phyloP scores from a whole-genome alignment of 2,329 filamentous ascomycete genomes.

The Talaromyces rugulosus region DNA sequence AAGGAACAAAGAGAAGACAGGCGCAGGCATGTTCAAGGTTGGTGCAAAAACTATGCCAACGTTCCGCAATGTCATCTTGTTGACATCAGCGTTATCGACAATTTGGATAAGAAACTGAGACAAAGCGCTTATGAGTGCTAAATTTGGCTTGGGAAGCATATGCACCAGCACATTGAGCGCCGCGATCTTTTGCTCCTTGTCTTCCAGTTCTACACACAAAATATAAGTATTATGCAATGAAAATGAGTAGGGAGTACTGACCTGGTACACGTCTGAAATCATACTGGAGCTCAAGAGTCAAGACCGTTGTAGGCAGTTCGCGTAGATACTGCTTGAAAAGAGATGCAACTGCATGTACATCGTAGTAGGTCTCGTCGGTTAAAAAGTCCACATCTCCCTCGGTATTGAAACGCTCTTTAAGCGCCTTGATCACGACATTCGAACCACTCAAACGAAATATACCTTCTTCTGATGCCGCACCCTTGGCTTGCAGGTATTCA shows the following conservation, averaged over 20 bases:
- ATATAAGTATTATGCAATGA: background rate
- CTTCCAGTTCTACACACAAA: conserved; percentile 58
- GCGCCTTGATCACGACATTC: conserved; percentile 84
- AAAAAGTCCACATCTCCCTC: conserved; percentile 89
- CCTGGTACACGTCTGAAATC: conserved; percentile 78
- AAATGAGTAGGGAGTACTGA: conserved; percentile 27
- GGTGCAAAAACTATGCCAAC: conserved; percentile 98
- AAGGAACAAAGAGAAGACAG: conserved; percentile 88
- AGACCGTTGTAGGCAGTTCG: conserved; percentile 83
- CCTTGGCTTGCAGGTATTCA: conserved; percentile 81
- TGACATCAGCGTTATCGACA: conserved; percentile 81
- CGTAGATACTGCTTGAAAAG: conserved; percentile 90
- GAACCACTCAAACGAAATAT: conserved; percentile 98
- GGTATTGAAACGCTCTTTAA: conserved; percentile 88
- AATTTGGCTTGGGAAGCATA: conserved; percentile 73
- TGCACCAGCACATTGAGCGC: conserved; percentile 75
- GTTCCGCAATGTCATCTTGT: conserved; percentile 98
- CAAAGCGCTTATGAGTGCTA: conserved; percentile 75
- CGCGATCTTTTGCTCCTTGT: conserved; percentile 69
- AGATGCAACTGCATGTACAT: conserved; percentile 93
- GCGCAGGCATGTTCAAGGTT: conserved; percentile 91
- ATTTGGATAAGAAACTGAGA: conserved; percentile 87
- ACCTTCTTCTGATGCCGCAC: conserved; percentile 80
- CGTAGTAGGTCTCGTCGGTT: conserved; percentile 74
- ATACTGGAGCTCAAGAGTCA: conserved; percentile 84